These are phyloP conservation scores for Monilinia fructigena DNA, from an alignment of 2,329 filamentous ascomycete species.

Conservation along the genomic window DNA sequence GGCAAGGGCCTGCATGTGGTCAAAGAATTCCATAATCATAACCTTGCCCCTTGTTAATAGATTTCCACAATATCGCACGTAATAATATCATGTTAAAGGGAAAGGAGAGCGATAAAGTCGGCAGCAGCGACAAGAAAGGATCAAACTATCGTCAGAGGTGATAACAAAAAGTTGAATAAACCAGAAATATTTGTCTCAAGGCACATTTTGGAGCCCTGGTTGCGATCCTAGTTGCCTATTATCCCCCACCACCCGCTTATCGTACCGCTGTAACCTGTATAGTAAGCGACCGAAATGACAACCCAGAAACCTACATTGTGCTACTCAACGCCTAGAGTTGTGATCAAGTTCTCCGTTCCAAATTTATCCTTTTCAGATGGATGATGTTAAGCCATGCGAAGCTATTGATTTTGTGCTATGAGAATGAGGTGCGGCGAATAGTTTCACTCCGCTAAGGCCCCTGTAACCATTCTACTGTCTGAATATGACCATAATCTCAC, in stretches of 20 bases:
- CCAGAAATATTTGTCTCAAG: background rate
- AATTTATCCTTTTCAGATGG: background rate
- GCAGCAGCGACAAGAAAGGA: too few species aligned
- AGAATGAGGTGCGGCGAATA: background rate
- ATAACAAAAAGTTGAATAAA: background rate
- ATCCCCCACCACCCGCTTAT: background rate
- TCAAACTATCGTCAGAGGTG: background rate
- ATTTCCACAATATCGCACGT: constrained; percentile 1
- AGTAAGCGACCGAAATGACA: background rate
- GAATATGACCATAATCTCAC: background rate
- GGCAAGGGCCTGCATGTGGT: constrained; percentile 4
- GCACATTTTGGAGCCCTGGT: constrained; percentile 6
- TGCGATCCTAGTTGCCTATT: background rate
- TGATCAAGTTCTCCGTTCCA: background rate
- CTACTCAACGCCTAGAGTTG: background rate
- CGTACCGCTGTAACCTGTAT: background rate
- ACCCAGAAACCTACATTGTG: too few species aligned
- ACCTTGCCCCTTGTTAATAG: constrained; percentile 1
- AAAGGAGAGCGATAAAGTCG: background rate
- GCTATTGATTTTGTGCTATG: background rate
- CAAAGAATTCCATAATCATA: constrained; percentile 23
- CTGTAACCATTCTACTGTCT: background rate
- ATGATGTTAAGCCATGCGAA: background rate
- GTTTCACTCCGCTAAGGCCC: background rate
- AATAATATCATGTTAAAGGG: constrained; percentile 18